Evolutionary conservation across 441 rosid genomes (phyloP), one percentile per base, ranked within the genome.

Genomic region (Syzygium syzygioides): DNA sequence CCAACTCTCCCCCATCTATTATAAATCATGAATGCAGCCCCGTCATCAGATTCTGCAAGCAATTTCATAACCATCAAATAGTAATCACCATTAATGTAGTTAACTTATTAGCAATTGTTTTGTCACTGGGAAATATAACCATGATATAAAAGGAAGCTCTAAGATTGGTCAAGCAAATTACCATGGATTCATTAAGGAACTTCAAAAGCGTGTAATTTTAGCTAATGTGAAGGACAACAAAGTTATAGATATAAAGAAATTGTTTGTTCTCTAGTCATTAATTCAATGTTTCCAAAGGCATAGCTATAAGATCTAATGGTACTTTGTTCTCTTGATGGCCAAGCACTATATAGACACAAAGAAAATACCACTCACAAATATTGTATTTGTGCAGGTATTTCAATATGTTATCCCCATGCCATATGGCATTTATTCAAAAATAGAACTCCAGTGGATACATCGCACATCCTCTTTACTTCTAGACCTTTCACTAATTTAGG

Each of bases 1-100:
- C 98, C 97, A 90, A 95, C 97, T 91, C 98, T 94, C 41, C 98
- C 97, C 98, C 98, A 96, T 92, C 96, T 94, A 83, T 85, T 89
- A 90, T 93, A 95, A 59, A 94, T 94, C 92, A 93, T 92, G 91
- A 91, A 95, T 86, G 93, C 86, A 54, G 94, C 92, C 62, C 94
- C 93, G 55, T 66, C 93, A 93, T 95, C 96, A 64, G 97, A 94
- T 89, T 94, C 98, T 95, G 95, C 92, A 86, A 66, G 88, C 2
- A 90, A 64, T 84, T 60, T 85, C 48, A 55, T 59, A 91, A 53
- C 34, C 88, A 83, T 52, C n/a, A 76, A 41, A 41, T 12, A 41
- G n/a, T 41, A 13, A 62, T 62, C 34, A 62, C 34, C 68, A n/a
- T n/a, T 62, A 14, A 62, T 34, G 18, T 76, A 20, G 25, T 23